Evolutionary conservation across 2,329 filamentous ascomycete species (phyloP), one percentile per base, ranked within the genome.

Genomic region (Teratosphaeria nubilosa): DNA sequence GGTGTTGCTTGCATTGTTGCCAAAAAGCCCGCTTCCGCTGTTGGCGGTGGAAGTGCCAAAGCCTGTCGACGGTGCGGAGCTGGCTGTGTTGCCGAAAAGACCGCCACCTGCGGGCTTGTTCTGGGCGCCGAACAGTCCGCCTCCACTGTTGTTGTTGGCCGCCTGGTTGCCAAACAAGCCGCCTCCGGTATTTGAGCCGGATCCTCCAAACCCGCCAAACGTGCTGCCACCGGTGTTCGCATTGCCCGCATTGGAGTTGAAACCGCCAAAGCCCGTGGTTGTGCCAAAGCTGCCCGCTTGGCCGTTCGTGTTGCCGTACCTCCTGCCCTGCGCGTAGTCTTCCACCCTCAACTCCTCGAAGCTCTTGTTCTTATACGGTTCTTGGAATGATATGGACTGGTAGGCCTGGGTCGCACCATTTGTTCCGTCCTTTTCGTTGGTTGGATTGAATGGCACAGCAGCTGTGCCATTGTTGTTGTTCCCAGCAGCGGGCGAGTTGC

Each of bases 241-340:
- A 24, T 63, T 64, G 45, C 72, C 70, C 53, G 58, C 65, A 37
- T 64, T 68, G 24, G 64, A 73, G 20, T 71, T 71, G 52, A 74
- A 73, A 25, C 74, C 77, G 52, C 70, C 71, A 54, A 78, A 80
- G 1, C 76, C 76, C 2, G 81, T 82, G 65, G 77, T 80, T 59
- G 85, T 80, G 20, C 91, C 92, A 73, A 96, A 96, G 7, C 87
- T 88, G 59, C 91, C 91, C 53, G 84, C 78, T 64, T 91, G 87
- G 31, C 90, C 90, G 61, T 87, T 90, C 50, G 82, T 81, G 73
- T 92, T 95, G 34, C 91, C 94, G 70, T 83, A 90, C 56, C 87
- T 86, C 59, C 91, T 85, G 55, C 91, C 91, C 73, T 91, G 88
- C 59, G 86, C 83, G 72, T 99, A 99, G 73, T 99, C 94, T 52